Conservation (phyloP, 2,329 filamentous ascomycete species). For the Cercospora brassicicola region DNA sequence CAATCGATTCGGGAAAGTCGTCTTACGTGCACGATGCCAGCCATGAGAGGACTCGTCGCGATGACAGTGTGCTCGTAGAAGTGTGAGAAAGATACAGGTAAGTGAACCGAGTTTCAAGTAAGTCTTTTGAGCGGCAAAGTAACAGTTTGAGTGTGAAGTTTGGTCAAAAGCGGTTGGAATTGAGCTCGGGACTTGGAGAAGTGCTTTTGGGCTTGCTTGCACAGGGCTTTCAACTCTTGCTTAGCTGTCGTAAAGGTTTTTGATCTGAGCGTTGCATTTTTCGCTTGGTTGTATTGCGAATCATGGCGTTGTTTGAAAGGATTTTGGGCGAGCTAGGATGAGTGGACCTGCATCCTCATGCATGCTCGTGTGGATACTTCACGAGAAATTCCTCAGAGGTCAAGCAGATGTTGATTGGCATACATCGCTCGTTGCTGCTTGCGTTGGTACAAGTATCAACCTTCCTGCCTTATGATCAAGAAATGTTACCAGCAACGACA, state of each 20-base stretch:
- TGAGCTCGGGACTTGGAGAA: background rate
- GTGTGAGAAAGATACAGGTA: background rate
- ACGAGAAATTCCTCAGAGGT: background rate
- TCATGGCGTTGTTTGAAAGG: background rate
- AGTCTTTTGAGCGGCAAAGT: background rate
- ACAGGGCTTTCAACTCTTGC: background rate
- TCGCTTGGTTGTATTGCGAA: background rate
- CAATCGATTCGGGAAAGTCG: background rate
- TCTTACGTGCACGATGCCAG: background rate
- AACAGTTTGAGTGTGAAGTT: background rate
- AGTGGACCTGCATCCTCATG: background rate
- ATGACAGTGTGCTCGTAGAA: background rate
- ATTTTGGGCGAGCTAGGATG: background rate
- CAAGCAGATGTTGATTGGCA: background rate
- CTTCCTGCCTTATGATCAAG: background rate
- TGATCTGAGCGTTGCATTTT: background rate
- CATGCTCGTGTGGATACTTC: background rate
- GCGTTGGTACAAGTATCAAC: background rate
- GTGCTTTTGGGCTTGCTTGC: background rate
- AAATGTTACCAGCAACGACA: background rate
- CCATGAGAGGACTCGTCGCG: background rate
- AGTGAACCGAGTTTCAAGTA: background rate
- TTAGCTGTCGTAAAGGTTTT: background rate
- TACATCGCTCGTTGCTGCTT: background rate
- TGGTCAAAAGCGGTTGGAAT: background rate